Evolutionary conservation across 208 protist species (phyloP).

Genomic region (Tritrichomonas musculus): DNA sequence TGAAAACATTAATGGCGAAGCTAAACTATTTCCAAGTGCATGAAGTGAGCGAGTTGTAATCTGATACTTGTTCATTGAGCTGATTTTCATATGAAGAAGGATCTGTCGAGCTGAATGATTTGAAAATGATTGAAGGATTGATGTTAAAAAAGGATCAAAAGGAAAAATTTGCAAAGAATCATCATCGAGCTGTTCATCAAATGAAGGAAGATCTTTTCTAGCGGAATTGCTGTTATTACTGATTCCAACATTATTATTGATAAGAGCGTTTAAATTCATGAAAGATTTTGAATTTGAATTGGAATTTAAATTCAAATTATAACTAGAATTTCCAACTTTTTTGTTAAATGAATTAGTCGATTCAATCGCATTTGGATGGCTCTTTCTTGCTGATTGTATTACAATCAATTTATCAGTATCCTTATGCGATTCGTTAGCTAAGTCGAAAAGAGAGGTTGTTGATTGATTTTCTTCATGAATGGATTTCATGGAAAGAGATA

Average conservation of each 20-base stretch:
- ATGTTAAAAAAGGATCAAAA: not conserved
- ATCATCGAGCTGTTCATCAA: constrained; percentile 5
- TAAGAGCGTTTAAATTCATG: too few species aligned
- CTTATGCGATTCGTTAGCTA: not conserved
- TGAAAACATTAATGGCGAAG: not conserved
- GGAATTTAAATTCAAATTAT: too few species aligned
- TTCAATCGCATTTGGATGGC: too few species aligned
- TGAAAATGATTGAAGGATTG: not conserved
- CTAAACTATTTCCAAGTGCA: not conserved
- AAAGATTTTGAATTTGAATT: too few species aligned
- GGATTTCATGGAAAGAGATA: not conserved
- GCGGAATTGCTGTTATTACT: not conserved
- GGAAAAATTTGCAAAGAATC: not conserved
- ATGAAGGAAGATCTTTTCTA: not conserved
- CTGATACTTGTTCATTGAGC: not conserved
- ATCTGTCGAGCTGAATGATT: not conserved
- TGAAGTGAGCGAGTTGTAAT: not conserved
- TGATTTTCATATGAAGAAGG: not conserved
- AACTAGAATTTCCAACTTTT: too few species aligned
- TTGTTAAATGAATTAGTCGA: too few species aligned
- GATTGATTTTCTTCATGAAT: not conserved
- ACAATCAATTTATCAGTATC: not conserved
- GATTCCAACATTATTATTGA: too few species aligned
- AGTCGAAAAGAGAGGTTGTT: not conserved
- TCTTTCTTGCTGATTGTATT: not conserved